Evolutionary conservation across 768 basidiomycete genomes (phyloP), one percentile per base, ranked within the genome.

Genomic region (Xerocomellus dryophilus): DNA sequence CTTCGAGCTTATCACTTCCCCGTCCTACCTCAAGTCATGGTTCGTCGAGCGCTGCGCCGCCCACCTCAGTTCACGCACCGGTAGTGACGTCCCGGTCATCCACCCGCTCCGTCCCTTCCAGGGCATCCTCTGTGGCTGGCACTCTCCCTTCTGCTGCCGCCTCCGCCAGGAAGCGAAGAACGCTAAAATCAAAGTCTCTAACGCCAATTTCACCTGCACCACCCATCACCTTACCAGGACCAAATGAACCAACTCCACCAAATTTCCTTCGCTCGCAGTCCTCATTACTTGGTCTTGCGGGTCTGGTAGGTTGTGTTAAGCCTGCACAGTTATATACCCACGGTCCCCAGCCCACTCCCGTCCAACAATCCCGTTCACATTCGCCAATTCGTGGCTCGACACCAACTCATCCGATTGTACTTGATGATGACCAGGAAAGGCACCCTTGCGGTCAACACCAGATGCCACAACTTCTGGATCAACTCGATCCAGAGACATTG

Each of bases 201-300:
- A 76, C 79, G 1, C 76, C 79, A 10, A 77, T 78, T 32, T 76
- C 78, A 12, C 65, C 75, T 14, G 74, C 78, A 10, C 83, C 83
- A 14, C 76, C 81, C 41, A 88, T 90, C 23, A 55, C 73, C 20
- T 70, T 90, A 1, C 88, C 88, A 0, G 81, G 82, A 58, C 81
- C 85, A 21, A 75, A 80, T 45, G 78, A 74, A 39, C 85, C 84
- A 2, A 71, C 76, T 15, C 89, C 88, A 17, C 70, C 80, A 8
- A 82, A 89, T 66, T 87, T 89, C 52, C 71, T 91, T 47, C 84
- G 89, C 29, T 89, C 80, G 59, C 88, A 90, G 66, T 75, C 82
- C 32, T 83, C 84, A 1, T 73, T 91, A 3, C 76, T 91, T 8
- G 89, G 89, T 9, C 76, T 78, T 17, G 89, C 89, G 11, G 89